Evolutionary conservation across 2,329 filamentous ascomycete genomes (phyloP), one percentile per base, ranked within the genome.

Genomic region (Sporothrix inflata): DNA sequence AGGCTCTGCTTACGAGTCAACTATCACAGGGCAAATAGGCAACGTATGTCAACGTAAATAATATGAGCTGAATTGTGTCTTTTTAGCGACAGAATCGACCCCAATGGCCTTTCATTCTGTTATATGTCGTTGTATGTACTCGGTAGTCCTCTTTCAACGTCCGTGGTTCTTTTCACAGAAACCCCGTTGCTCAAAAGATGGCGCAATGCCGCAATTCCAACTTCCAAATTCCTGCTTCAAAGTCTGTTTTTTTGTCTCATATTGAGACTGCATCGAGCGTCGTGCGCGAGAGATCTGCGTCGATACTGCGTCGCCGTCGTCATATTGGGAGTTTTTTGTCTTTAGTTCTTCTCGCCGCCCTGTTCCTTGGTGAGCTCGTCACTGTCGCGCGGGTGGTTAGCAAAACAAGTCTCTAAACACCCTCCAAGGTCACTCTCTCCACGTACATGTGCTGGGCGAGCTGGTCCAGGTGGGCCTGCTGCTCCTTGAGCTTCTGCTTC

Each of bases 381-480:
- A 80, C 93, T 96, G 78, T 45, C 30, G 12, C 12, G 30, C n/a
- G n/a, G n/a, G 45, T 24, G 53, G 66, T 40, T 70, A 71, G 66
- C 57, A 71, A 19, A 12, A n/a, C 30, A 16, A 11, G 9, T 9
- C 34, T 8, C 1, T 51, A 40, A 61, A 40, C 34, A 34, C n/a
- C 53, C 6, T 40, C 5, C 21, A 4, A 4, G 24, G 24, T 9
- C 38, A 1, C 21, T 47, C 38, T 68, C 9, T 27, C 55, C 30
- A 84, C 91, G 80, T 84, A 96, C 93, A 97, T 94, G 87, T 97
- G 92, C 79, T 92, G 88, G 78, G 94, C 90, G 75, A 98, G 89
- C 81, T 94, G 91, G 80, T 95, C 86, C 76, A 98, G 89, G 85
- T 97, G 93, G 77, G 90, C 84, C 82, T 93, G 89, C 85, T 97